Evolutionary conservation across 805 yeast species (phyloP).

Genomic region (Wickerhamiella dianesei): DNA sequence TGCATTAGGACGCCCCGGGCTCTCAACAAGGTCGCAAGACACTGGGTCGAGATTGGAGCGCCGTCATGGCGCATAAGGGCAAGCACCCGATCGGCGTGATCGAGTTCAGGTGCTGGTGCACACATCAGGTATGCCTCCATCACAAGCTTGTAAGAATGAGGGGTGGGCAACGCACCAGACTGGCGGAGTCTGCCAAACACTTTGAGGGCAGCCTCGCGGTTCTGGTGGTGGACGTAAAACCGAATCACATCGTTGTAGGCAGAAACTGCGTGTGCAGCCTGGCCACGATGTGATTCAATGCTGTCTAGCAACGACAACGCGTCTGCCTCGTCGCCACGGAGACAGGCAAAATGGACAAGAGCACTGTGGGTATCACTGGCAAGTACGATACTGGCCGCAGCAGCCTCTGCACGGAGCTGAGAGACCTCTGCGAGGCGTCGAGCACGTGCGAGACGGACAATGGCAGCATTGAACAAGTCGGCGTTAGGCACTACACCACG

Average conservation of each 20-base stretch:
- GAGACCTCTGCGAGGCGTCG: constrained; percentile 25
- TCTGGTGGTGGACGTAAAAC: constrained; percentile 25
- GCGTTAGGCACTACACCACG: constrained; percentile 23
- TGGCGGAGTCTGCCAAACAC: constrained; percentile 22
- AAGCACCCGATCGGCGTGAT: constrained; percentile 26
- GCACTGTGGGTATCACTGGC: constrained; percentile 28
- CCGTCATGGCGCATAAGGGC: constrained; percentile 22
- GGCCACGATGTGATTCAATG: constrained; percentile 24
- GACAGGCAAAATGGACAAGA: constrained; percentile 27
- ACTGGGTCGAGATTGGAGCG: constrained; percentile 22
- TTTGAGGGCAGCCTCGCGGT: constrained; percentile 24
- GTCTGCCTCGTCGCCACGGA: constrained; percentile 24
- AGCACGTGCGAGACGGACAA: constrained; percentile 27
- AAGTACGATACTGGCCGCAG: constrained; percentile 16
- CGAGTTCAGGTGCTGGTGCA: constrained; percentile 22
- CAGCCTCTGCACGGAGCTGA: constrained; percentile 24
- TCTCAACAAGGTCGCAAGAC: constrained; percentile 27
- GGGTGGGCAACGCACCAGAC: constrained; percentile 23
- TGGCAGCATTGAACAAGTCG: constrained; percentile 25
- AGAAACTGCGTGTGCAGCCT: constrained; percentile 22
- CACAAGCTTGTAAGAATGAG: constrained; percentile 29
- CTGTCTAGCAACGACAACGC: constrained; percentile 25
- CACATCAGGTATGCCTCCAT: constrained; percentile 26
- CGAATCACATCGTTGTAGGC: constrained; percentile 30
- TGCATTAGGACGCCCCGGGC: constrained; percentile 28